These are phyloP conservation scores for Mycena maculata DNA, from an alignment of 768 basidiomycete genomes.

Conservation along the genomic window DNA sequence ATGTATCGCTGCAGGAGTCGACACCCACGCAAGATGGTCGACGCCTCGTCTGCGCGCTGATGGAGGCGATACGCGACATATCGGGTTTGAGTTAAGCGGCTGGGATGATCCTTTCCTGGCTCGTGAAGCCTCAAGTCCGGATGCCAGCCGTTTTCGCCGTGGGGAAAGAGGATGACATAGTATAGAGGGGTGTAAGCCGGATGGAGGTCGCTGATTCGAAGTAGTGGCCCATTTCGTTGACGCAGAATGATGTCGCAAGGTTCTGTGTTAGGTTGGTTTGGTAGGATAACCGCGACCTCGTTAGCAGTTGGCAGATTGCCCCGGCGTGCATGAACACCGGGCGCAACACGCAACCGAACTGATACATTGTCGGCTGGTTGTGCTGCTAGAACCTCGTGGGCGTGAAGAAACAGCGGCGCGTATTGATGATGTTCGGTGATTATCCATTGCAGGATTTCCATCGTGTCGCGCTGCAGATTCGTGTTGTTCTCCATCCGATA, in stretches of 20 bases:
- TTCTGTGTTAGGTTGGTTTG: background rate
- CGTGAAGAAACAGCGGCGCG: conserved; percentile 34
- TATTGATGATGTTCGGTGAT: conserved; percentile 31
- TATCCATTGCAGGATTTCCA: conserved; percentile 34
- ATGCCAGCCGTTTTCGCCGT: conserved; percentile 48
- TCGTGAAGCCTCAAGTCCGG: conserved; percentile 16
- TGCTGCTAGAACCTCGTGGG: conserved; percentile 34
- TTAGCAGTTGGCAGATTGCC: conserved; percentile 49
- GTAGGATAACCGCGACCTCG: conserved; percentile 11
- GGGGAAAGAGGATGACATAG: conserved; percentile 51
- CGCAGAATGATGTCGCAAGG: conserved; percentile 26
- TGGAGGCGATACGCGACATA: conserved; percentile 51
- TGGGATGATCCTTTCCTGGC: background rate
- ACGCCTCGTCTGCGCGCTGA: conserved; percentile 35
- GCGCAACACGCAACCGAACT: conserved; percentile 33
- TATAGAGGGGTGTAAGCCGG: conserved; percentile 45
- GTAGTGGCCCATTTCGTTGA: conserved; percentile 34
- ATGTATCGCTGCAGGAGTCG: conserved; percentile 53
- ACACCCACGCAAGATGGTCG: conserved; percentile 46
- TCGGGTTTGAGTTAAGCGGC: conserved; percentile 42
- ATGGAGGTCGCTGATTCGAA: conserved; percentile 41
- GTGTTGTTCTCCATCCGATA: conserved; percentile 33
- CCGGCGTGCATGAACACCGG: conserved; percentile 40
- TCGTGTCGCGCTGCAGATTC: conserved; percentile 9
- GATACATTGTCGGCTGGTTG: conserved; percentile 33